Evolutionary conservation across 2,329 filamentous ascomycete species (phyloP).

Genomic region (Hymenoscyphus infarciens): DNA sequence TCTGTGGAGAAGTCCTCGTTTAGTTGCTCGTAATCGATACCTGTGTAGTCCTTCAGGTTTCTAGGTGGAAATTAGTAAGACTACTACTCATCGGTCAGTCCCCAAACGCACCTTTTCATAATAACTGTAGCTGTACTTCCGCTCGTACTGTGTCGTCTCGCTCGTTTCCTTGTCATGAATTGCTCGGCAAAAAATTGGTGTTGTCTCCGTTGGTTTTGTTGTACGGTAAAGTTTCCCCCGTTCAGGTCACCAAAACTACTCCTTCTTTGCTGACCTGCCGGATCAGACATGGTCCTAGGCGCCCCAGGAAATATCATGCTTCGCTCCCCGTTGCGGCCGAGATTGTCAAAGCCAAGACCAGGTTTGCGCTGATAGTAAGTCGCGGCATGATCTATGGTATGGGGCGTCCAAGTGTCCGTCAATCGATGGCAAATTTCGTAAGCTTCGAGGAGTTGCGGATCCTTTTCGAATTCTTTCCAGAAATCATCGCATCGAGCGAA

Average conservation of each 20-base stretch:
- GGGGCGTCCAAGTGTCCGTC: neutral
- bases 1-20: neutral
- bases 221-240: neutral
- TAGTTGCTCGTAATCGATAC: neutral
- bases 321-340: neutral
- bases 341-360: neutral
- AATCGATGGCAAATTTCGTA: neutral
- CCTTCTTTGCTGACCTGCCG: neutral
- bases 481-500: neutral
- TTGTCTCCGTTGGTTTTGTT: neutral
- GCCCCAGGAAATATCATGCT: neutral
- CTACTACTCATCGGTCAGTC: neutral
- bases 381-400: neutral
- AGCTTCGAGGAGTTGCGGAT: neutral
- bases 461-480: neutral
- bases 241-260: neutral
- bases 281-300: neutral
- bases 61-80: neutral
- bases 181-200: neutral
- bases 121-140: neutral
- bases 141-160: neutral
- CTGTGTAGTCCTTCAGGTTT: neutral
- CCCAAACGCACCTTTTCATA: neutral
- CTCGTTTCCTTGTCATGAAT: neutral
- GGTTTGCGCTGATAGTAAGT: neutral